phyloP scores from a whole-genome alignment of 495 filamentous ascomycete species.

The Symbiotaphrina buchneri region DNA sequence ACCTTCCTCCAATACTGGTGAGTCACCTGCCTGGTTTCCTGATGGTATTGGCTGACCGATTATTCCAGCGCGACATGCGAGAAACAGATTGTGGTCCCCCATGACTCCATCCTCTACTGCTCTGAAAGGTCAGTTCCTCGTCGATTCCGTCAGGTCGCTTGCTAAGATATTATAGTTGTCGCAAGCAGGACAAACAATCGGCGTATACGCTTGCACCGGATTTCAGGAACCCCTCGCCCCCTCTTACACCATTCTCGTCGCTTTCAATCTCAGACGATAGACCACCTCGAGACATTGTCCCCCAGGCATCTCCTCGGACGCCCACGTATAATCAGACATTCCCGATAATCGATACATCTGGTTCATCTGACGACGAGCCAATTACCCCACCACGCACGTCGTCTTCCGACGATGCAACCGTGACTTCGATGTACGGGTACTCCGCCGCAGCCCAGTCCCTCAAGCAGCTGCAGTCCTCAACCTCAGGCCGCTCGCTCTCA shows the following conservation, averaged over 20 bases:
- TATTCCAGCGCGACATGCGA: constrained; percentile 34
- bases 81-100: constrained; percentile 41
- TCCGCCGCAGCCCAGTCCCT: neutral
- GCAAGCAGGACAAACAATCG: constrained; percentile 12
- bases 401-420: neutral
- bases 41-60: constrained; percentile 3
- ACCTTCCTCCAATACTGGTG: constrained; percentile 49
- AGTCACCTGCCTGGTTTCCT: constrained; percentile 9
- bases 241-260: constrained; percentile 9
- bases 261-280: constrained; percentile 12
- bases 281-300: constrained; percentile 15
- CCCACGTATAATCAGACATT: neutral
- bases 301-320: constrained; percentile 15
- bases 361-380: neutral
- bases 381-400: neutral
- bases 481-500: too few species aligned
- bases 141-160: constrained; percentile 1
- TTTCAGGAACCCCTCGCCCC: constrained; percentile 2
- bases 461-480: neutral
- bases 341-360: neutral
- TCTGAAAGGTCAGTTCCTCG: constrained; percentile 14
- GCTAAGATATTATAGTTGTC: constrained; percentile 10
- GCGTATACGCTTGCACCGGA: constrained; percentile 2
- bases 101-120: constrained; percentile 28
- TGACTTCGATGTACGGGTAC: neutral